Percentiles rank a stretch among this genome's conserved stretches.
Evolutionary conservation across 148 eudicot species (phyloP).

Genomic region (Polygonum aviculare): DNA sequence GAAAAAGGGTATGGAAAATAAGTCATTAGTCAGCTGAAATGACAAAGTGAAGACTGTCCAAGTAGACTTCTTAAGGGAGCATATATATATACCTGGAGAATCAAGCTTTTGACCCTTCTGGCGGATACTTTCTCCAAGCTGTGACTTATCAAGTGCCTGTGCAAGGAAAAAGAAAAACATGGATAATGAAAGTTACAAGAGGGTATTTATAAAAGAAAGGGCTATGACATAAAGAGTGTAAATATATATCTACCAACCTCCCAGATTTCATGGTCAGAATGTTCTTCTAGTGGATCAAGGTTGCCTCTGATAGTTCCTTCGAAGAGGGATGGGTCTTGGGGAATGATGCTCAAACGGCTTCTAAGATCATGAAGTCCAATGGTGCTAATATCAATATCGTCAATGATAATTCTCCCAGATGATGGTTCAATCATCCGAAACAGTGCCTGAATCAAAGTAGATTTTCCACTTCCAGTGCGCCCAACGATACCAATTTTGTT

Average conservation of each 20-base stretch:
- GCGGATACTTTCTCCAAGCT: constrained; percentile 79
- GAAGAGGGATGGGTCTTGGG: constrained; percentile 94
- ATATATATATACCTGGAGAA: constrained; percentile 62
- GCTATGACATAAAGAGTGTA: background rate
- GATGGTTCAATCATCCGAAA: constrained; percentile 85
- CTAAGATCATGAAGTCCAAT: constrained; percentile 98
- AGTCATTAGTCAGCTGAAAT: background rate
- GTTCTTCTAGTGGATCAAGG: constrained; percentile 92
- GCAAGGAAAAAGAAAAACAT: constrained; percentile 5
- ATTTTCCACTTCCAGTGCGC: constrained; percentile 96
- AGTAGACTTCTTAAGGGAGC: constrained; percentile 2
- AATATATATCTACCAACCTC: constrained; percentile 31
- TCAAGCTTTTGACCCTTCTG: constrained; percentile 76
- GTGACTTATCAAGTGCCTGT: constrained; percentile 96
- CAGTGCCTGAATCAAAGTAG: constrained; percentile 84
- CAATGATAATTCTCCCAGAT: constrained; percentile 77
- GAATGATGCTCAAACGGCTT: constrained; percentile 88
- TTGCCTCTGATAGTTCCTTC: constrained; percentile 93
- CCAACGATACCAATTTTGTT: constrained; percentile 93
- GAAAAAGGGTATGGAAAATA: background rate
- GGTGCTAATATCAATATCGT: constrained; percentile 67
- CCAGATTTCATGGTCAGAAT: constrained; percentile 77
- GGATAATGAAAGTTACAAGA: background rate
- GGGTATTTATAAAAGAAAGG: background rate
- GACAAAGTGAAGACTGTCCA: background rate